Evolutionary conservation across 257 asterid genomes (phyloP).

Genomic region (Salvia hispanica): DNA sequence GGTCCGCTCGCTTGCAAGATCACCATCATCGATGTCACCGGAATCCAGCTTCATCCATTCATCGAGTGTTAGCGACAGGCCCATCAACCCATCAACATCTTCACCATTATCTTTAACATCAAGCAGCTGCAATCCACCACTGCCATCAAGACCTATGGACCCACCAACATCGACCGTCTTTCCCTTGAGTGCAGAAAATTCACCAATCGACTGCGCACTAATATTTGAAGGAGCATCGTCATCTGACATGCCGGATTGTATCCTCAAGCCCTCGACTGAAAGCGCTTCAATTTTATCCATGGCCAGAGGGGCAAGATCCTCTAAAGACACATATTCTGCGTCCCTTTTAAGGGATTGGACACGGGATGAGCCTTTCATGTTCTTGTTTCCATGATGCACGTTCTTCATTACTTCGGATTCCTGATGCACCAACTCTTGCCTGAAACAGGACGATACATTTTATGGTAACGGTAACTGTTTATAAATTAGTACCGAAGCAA

Average conservation of each 20-base stretch:
- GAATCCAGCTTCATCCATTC: conserved; percentile 98
- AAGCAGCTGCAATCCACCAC: conserved; percentile 78
- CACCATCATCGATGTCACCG: conserved; percentile 77
- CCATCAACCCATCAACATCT: conserved; percentile 87
- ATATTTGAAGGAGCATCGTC: conserved; percentile 73
- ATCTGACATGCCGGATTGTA: conserved; percentile 87
- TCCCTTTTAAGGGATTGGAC: conserved; percentile 40
- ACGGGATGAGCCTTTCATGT: conserved; percentile 27
- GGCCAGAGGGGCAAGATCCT: conserved; percentile 94
- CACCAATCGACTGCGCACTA: conserved; percentile 63
- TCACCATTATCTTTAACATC: conserved; percentile 72
- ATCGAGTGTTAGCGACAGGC: conserved; percentile 82
- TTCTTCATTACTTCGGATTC: conserved; percentile 42
- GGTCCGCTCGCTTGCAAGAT: conserved; percentile 67
- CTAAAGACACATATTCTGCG: conserved; percentile 72
- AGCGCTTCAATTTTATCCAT: conserved; percentile 79
- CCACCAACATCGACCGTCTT: conserved; percentile 50
- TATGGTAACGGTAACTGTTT: conserved; percentile 15
- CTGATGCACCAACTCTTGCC: conserved; percentile 49
- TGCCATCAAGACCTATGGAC: conserved; percentile 80
- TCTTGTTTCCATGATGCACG: conserved; percentile 34
- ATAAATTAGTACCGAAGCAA: conserved; percentile 2
- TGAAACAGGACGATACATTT: conserved; percentile 36
- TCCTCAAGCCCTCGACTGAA: conserved; percentile 65
- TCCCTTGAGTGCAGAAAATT: conserved; percentile 76